Base-by-base conservation (phyloP, 108 stramenopile species). In the Cyclotella kingstonii region DNA sequence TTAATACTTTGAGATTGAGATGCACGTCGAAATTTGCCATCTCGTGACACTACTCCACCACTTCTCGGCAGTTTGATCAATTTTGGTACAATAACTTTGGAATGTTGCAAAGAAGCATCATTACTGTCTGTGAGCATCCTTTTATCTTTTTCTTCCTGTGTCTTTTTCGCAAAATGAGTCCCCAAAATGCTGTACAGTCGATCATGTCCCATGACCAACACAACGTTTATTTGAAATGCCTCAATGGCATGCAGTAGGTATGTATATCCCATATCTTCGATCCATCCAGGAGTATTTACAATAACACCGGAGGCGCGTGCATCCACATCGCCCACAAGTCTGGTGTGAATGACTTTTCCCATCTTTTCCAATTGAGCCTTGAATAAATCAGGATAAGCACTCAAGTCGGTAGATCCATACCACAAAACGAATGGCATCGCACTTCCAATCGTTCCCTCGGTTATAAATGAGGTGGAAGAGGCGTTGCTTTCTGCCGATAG, bases 121-220 rank as follows among this genome's bases (percentile, higher is more conserved):
- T 22, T 31, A 23, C 27, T 7, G 19, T 39, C 14, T 12, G 48
- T 3, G 18, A 5, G 34, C 31, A 49, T 58, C 34, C 40, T 34
- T 2, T 14, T 60, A 19, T 29, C 44, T 35, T 53, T 63, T 29
- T 57, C 48, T 50, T 54, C 62, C 49, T 66, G 49, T 38, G 60
- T 21, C 25, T 51, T 22, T 47, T 83, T 83, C 52, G 83, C 79
- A 42, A 85, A 82, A 44, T 86, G 71, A 30, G 66, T 84, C 22
- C 72, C 77, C 35, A 94, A 31, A 82, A 89, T 87, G 58, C 81
- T 85, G 72, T 94, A 94, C 46, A 94, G 50, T 61, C 88, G 81
- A 82, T 94, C 93, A 60, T 94, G 89, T 9, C 93, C 93, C 63
- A 94, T 21, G 0, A 94, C 81, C 41, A 94, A 53, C 17, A 94